These are phyloP conservation scores for Fusarium miscanthi DNA, from an alignment of 2,329 filamentous ascomycete species.

Conservation along the genomic window DNA sequence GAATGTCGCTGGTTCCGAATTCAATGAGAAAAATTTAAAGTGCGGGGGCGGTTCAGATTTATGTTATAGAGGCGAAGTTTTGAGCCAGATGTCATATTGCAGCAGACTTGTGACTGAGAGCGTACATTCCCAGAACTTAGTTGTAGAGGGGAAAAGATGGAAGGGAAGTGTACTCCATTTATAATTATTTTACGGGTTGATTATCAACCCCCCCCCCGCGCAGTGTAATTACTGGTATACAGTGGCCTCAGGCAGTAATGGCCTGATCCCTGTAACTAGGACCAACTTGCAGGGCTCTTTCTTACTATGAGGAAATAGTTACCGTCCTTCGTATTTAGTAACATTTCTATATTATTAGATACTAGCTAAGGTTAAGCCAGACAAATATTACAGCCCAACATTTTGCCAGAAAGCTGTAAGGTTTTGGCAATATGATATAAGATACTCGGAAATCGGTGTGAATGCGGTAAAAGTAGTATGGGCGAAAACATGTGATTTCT, in stretches of 20 bases:
- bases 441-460: neutral
- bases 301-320: neutral
- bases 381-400: neutral
- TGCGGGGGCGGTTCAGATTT: neutral
- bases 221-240: neutral
- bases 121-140: neutral
- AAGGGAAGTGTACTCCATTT: neutral
- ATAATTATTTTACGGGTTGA: neutral
- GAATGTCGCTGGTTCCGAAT: neutral
- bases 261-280: neutral
- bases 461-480: neutral
- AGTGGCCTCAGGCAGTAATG: neutral
- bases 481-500: neutral
- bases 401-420: neutral
- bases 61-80: neutral
- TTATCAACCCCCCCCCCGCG: no score
- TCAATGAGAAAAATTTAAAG: neutral
- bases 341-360: neutral
- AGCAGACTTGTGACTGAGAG: no score
- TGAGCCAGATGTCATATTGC: no score
- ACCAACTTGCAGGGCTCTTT: neutral
- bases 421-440: neutral
- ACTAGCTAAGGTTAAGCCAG: neutral
- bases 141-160: neutral
- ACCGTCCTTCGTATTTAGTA: neutral